phyloP scores from a whole-genome alignment of 371 early-diverging fungal species.

The Batkoa obscura region DNA sequence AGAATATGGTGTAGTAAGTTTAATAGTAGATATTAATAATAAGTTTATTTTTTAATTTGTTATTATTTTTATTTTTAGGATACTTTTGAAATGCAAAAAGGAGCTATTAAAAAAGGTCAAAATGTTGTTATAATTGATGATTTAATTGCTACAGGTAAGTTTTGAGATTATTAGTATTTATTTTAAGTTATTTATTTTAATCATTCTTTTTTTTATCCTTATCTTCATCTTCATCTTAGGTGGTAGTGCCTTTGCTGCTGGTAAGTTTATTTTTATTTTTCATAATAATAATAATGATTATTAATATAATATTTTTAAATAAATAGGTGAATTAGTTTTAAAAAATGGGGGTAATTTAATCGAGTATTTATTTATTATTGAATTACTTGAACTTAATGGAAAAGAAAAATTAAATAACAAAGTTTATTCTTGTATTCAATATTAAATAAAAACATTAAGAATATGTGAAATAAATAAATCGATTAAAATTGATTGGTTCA shows the following conservation, averaged over 20 bases:
- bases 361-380: slow-evolving; percentile 79
- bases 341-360: slow-evolving; percentile 54
- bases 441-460: slow-evolving; percentile 23
- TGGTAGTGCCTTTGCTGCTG: slow-evolving; percentile 18
- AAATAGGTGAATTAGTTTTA: slow-evolving; percentile 39
- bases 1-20: slow-evolving; percentile 80
- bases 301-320: no score
- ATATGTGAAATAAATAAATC: no score
- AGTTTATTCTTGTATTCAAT: slow-evolving; percentile 67
- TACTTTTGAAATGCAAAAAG: slow-evolving; percentile 75
- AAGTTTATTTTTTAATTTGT: background rate
- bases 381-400: slow-evolving; percentile 71
- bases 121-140: slow-evolving; percentile 88
- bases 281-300: background rate
- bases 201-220: no score
- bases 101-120: slow-evolving; percentile 58
- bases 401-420: slow-evolving; percentile 56
- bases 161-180: background rate
- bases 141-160: slow-evolving; percentile 89
- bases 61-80: slow-evolving; percentile 27
- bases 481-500: no score
- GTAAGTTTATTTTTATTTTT: background rate
- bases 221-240: no score
- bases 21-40: background rate
- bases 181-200: background rate